Evolutionary conservation across 179 eudicot genomes (phyloP).

Genomic region (Gypsophila paniculata): DNA sequence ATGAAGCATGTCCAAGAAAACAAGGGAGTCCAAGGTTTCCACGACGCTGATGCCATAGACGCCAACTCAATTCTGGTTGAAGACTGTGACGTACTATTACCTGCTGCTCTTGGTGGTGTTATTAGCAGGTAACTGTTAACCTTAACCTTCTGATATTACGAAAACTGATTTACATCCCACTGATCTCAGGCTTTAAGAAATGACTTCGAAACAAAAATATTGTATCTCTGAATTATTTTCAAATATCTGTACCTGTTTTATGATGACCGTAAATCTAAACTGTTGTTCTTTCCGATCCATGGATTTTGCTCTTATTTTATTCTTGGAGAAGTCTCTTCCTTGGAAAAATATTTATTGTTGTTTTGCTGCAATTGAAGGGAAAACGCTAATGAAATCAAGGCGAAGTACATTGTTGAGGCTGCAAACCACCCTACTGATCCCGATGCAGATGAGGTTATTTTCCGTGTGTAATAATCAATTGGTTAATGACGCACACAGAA

Average conservation of each 20-base stretch:
- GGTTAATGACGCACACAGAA: conserved; percentile 2
- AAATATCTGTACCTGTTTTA: too few relatives aligned
- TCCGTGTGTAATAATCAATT: neutral
- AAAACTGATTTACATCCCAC: neutral
- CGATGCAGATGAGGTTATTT: conserved; percentile 89
- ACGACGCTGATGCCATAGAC: conserved; percentile 53
- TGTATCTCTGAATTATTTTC: too few relatives aligned
- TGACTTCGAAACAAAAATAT: neutral
- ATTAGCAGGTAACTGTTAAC: conserved; percentile 58
- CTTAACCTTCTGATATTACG: neutral
- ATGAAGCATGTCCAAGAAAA: conserved; percentile 59
- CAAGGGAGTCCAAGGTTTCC: conserved; percentile 77
- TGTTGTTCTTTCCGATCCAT: too few relatives aligned
- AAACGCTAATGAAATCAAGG: conserved; percentile 85
- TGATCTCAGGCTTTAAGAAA: neutral
- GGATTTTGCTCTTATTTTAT: neutral
- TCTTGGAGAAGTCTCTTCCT: neutral
- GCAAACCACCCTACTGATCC: conserved; percentile 99
- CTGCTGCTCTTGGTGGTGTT: conserved; percentile 99
- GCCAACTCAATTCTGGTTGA: conserved; percentile 62
- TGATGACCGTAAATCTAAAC: too few relatives aligned
- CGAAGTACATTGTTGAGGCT: conserved; percentile 85
- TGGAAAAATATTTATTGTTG: neutral
- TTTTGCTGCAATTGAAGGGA: conserved; percentile 48
- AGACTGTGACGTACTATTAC: conserved; percentile 93